Evolutionary conservation across 108 stramenopile genomes (phyloP).

Genomic region (Cyclotella kingstonii): DNA sequence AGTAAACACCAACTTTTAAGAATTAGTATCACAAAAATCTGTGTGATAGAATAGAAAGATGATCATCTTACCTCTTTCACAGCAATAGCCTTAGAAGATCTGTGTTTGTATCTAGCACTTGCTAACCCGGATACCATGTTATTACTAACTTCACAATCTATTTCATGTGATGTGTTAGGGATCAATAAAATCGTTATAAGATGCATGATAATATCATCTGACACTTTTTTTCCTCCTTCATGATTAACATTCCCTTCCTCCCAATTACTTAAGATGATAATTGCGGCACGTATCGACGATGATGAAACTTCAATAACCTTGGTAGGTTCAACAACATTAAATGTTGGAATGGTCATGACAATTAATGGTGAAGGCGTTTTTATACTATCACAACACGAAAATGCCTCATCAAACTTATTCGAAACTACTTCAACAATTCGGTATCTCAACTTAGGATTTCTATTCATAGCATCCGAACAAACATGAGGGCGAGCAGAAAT

Average conservation of each 20-base stretch:
- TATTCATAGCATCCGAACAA: conserved; percentile 53
- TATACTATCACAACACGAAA: conserved; percentile 1
- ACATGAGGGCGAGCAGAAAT: conserved; percentile 64
- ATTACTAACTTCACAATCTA: background rate
- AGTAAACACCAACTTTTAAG: too few relatives aligned
- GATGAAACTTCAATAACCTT: background rate
- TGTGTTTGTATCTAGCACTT: conserved; percentile 36
- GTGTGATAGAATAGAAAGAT: too few relatives aligned
- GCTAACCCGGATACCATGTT: conserved; percentile 39
- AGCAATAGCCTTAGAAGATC: conserved; percentile 41
- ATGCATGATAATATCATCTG: conserved; percentile 1
- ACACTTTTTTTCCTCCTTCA: background rate
- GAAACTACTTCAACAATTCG: conserved; percentile 43
- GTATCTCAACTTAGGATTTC: conserved; percentile 50
- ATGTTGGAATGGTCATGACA: conserved; percentile 1
- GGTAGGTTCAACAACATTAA: background rate
- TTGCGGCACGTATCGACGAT: conserved; percentile 10
- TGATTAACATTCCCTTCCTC: background rate
- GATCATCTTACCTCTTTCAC: conserved; percentile 67
- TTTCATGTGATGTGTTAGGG: background rate
- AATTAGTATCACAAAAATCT: too few relatives aligned
- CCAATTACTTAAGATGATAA: conserved; percentile 33
- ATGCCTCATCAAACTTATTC: conserved; percentile 38
- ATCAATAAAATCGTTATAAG: conserved; percentile 15
- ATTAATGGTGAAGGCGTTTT: background rate